Conservation (phyloP, 805 yeast species). For the fission yeast (Schizosaccharomyces pombe) region DNA sequence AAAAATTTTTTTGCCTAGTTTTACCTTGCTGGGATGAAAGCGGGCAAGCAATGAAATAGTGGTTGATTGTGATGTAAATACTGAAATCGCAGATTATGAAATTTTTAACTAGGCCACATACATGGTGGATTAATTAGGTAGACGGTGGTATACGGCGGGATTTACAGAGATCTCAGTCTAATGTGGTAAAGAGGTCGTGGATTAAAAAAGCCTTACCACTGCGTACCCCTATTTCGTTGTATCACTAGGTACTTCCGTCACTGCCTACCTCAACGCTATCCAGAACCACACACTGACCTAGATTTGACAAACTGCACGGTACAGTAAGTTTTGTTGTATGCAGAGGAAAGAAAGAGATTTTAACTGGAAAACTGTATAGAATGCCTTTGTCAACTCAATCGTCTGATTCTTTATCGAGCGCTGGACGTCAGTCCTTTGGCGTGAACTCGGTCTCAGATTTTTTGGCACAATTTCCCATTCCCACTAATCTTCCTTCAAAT, state of each 20-base stretch:
- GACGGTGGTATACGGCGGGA: too few species aligned
- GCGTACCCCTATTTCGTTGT: too few species aligned
- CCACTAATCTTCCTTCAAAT: neutral
- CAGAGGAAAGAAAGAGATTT: neutral
- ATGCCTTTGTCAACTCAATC: conserved; percentile 1
- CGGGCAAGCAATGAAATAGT: too few species aligned
- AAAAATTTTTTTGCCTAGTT: too few species aligned
- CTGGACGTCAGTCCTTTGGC: neutral
- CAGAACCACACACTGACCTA: neutral
- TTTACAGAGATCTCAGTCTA: too few species aligned
- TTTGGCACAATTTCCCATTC: neutral
- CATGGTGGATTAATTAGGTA: too few species aligned
- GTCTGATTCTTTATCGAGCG: neutral
- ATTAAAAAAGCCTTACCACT: too few species aligned
- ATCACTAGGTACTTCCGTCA: neutral
- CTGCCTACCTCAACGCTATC: neutral
- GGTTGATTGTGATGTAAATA: too few species aligned
- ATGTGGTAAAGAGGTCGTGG: too few species aligned
- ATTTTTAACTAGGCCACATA: too few species aligned
- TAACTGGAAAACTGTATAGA: neutral
- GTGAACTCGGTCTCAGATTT: neutral
- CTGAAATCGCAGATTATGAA: too few species aligned
- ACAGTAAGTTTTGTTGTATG: neutral
- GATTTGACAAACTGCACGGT: neutral
- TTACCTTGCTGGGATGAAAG: too few species aligned